Base-by-base conservation (phyloP, 1,284 basidiomycete genomes). In the Ceratorhiza oryzae-sativae region DNA sequence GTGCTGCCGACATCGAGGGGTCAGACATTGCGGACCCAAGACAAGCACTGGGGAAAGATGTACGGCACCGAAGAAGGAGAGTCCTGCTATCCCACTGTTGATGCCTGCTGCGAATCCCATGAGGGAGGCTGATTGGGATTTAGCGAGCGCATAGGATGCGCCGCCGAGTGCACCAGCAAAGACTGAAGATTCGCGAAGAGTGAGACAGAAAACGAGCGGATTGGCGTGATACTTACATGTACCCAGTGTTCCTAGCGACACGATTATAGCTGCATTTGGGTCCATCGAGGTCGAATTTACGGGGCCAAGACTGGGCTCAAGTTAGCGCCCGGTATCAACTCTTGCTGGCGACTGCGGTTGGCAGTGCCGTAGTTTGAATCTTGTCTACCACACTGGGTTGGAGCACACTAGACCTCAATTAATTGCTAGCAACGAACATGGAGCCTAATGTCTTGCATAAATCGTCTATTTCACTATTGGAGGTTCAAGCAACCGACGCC, bases 51-150 rank as follows among this genome's bases (percentile, higher is more conserved):
- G 71, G 59, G 23, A 56, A 62, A 49, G 34, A 60, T 39, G 36
- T 6, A 73, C 82, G 87, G 71, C 74, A 91, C 91, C 83, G 79
- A 93, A 92, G 80, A 93, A 93, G 0, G 86, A 84, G 12, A 86
- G 83, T 12, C 88, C 87, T 20, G 85, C 88, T 20, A 90, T 80
- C 23, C 86, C 89, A 68, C 87, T 86, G 77, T 92, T 93, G 23
- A 90, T 74, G 15, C 86, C 87, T 42, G 90, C 83, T 20, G 85
- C 81, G 13, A 81, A 77, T 42, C 86, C 84, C 36, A 87, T 78
- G 1, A 84, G 74, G 2, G 80, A 82, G 67, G 84, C 80, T 41
- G 83, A 79, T 18, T 81, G 80, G 49, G 85, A 80, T 76, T 81
- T 83, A 32, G 84, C 75, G 53, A 85, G 81, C 15, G 84, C 86